Conservation (phyloP, 2,329 filamentous ascomycete species). For the Neofusicoccum cordaticola region DNA sequence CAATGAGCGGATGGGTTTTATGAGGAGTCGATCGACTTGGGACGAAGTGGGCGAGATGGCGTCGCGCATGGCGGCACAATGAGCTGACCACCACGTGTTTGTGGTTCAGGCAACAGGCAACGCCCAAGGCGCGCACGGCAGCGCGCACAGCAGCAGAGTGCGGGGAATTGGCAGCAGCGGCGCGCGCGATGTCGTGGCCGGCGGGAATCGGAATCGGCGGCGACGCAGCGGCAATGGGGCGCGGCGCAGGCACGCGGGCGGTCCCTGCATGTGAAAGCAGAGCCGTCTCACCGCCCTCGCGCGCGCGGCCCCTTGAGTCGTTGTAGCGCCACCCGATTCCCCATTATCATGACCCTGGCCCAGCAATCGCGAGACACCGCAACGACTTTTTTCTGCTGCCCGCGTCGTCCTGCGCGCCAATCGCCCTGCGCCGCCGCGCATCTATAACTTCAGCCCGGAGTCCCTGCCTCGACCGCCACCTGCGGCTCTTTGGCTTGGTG, state of each 20-base stretch:
- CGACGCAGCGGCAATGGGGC: not conserved
- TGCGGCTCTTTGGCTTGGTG: no score
- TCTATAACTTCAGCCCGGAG: no score
- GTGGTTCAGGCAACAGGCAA: constrained; percentile 1
- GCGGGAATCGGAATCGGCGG: not conserved
- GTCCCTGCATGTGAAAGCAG: constrained; percentile 13
- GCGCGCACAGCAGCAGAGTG: not conserved
- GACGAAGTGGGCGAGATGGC: constrained; percentile 1
- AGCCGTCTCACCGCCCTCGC: constrained; percentile 3
- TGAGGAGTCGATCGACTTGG: not conserved
- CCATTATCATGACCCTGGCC: constrained; percentile 6
- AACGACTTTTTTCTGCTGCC: not conserved
- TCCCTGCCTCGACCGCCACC: no score
- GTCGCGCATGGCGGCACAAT: constrained; percentile 13
- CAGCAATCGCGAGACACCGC: constrained; percentile 7
- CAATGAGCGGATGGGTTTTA: not conserved
- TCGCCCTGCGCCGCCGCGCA: no score
- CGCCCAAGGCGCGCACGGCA: not conserved
- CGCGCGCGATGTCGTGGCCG: not conserved
- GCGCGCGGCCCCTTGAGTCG: not conserved
- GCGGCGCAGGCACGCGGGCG: not conserved
- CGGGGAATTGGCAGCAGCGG: not conserved
- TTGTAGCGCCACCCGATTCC: constrained; percentile 9
- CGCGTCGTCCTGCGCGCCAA: no score
- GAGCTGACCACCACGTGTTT: constrained; percentile 17